These are phyloP conservation scores for Trichocladium uniseriatum DNA, from an alignment of 495 filamentous ascomycete species.

Conservation along the genomic window DNA sequence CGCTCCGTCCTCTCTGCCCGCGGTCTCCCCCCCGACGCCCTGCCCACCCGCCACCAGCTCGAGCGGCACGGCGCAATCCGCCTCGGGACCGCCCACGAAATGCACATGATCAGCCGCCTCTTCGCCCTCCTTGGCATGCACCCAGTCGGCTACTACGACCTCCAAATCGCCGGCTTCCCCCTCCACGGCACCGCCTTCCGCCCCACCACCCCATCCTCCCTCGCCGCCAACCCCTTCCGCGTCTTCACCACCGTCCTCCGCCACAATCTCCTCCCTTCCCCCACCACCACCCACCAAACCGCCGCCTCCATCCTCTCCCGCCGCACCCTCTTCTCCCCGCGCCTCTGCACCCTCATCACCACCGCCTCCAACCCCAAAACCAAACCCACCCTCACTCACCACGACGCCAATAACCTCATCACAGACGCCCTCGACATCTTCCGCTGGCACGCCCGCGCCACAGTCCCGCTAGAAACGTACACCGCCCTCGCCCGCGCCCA, in stretches of 20 bases:
- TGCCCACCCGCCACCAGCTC: slow-evolving; percentile 26
- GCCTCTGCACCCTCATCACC: slow-evolving; percentile 20
- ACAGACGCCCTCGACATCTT: slow-evolving; percentile 31
- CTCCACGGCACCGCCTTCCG: slow-evolving; percentile 39
- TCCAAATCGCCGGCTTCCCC: slow-evolving; percentile 32
- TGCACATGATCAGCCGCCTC: slow-evolving; percentile 31
- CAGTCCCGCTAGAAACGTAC: slow-evolving; percentile 32
- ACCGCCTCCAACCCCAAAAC: slow-evolving; percentile 14
- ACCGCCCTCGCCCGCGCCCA: slow-evolving; percentile 29
- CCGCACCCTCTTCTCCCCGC: slow-evolving; percentile 31
- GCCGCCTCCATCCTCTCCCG: slow-evolving; percentile 22
- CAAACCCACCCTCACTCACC: slow-evolving; percentile 1
- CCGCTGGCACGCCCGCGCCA: slow-evolving; percentile 32
- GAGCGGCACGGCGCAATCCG: slow-evolving; percentile 40
- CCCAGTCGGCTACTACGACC: slow-evolving; percentile 39
- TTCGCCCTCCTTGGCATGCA: slow-evolving; percentile 37
- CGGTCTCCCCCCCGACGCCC: slow-evolving; percentile 1
- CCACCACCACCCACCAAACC: slow-evolving; percentile 16
- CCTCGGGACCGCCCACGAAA: slow-evolving; percentile 32
- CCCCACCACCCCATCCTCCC: slow-evolving; percentile 21
- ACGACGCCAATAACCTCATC: slow-evolving; percentile 27
- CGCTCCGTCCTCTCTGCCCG: slow-evolving; percentile 13
- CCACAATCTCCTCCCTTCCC: slow-evolving; percentile 27
- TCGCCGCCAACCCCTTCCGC: slow-evolving; percentile 32
- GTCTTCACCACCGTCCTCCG: slow-evolving; percentile 37